These are phyloP conservation scores for Fusarium xyrophilum DNA, from an alignment of 2,329 filamentous ascomycete species.

Conservation along the genomic window DNA sequence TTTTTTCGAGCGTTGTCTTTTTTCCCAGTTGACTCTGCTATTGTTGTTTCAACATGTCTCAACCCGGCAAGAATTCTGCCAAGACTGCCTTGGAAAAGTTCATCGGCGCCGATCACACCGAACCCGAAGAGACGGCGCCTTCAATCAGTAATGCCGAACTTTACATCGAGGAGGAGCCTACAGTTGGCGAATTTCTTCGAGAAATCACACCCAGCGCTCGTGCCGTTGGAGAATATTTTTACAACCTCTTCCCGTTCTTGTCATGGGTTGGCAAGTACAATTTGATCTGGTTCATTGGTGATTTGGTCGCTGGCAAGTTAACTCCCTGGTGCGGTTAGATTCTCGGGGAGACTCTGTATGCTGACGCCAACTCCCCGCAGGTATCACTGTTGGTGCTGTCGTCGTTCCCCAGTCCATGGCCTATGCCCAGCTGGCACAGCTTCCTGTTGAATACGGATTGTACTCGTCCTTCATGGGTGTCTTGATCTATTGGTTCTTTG, in stretches of 20 bases:
- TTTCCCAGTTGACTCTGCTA: background rate
- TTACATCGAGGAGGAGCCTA: constrained; percentile 52
- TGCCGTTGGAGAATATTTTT: constrained; percentile 46
- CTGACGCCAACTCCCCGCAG: constrained; percentile 39
- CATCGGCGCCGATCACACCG: constrained; percentile 45
- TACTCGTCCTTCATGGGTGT: constrained; percentile 94
- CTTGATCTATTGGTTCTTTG: constrained; percentile 95
- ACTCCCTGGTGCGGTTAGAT: background rate
- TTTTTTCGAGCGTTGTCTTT: constrained; percentile 5
- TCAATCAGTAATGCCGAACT: constrained; percentile 48
- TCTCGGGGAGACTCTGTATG: constrained; percentile 4
- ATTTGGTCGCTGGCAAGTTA: constrained; percentile 53
- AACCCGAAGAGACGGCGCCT: constrained; percentile 45
- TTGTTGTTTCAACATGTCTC: constrained; percentile 21
- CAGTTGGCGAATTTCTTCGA: constrained; percentile 50
- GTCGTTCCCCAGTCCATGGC: constrained; percentile 64
- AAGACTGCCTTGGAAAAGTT: constrained; percentile 44
- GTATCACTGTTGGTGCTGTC: constrained; percentile 58
- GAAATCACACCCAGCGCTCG: constrained; percentile 48
- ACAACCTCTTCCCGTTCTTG: constrained; percentile 56
- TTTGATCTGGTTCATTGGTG: constrained; percentile 54
- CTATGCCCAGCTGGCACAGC: constrained; percentile 57
- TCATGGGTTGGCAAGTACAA: constrained; percentile 61
- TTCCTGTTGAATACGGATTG: constrained; percentile 58
- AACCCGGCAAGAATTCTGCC: constrained; percentile 25